Evolutionary conservation across 2,329 filamentous ascomycete species (phyloP).

Genomic region (Blastomyces parvus): DNA sequence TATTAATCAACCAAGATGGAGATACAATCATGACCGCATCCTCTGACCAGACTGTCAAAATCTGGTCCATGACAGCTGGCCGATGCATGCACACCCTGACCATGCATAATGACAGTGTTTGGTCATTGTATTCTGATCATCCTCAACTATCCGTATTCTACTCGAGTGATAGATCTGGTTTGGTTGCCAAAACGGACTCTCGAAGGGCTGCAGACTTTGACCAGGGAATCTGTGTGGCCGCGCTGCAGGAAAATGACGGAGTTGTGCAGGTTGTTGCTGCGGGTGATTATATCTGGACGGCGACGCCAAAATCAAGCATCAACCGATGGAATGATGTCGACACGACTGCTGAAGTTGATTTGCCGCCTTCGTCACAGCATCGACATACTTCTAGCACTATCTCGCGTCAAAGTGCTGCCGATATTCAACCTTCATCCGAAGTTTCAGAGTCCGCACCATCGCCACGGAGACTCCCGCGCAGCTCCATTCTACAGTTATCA

Average conservation of each 20-base stretch:
- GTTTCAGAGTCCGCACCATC: slow-evolving; percentile 25
- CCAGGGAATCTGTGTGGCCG: slow-evolving; percentile 79
- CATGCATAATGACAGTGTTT: slow-evolving; percentile 98
- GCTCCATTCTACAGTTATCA: slow-evolving; percentile 71
- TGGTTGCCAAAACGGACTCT: slow-evolving; percentile 94
- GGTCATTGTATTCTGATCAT: slow-evolving; percentile 86
- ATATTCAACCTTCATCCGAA: slow-evolving; percentile 27
- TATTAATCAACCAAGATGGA: slow-evolving; percentile 78
- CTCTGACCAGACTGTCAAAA: slow-evolving; percentile 92
- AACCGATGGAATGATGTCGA: slow-evolving; percentile 86
- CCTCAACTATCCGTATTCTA: slow-evolving; percentile 84
- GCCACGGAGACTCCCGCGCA: slow-evolving; percentile 58
- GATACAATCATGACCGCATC: slow-evolving; percentile 91
- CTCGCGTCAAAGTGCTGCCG: slow-evolving; percentile 24
- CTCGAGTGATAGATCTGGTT: slow-evolving; percentile 80
- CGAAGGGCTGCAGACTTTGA: slow-evolving; percentile 67
- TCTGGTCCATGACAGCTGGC: slow-evolving; percentile 92
- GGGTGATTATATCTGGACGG: slow-evolving; percentile 77
- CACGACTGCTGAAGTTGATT: slow-evolving; percentile 59
- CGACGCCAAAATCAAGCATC: slow-evolving; percentile 81
- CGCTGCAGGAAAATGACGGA: slow-evolving; percentile 81
- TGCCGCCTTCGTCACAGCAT: slow-evolving; percentile 45
- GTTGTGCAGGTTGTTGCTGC: slow-evolving; percentile 50
- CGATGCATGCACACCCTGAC: slow-evolving; percentile 96
- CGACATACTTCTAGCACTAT: slow-evolving; percentile 40